A percentile compares a stretch with the other conserved stretches of the same genome.
phyloP scores from a whole-genome alignment of 495 filamentous ascomycete species.

The Delitschia confertaspora region DNA sequence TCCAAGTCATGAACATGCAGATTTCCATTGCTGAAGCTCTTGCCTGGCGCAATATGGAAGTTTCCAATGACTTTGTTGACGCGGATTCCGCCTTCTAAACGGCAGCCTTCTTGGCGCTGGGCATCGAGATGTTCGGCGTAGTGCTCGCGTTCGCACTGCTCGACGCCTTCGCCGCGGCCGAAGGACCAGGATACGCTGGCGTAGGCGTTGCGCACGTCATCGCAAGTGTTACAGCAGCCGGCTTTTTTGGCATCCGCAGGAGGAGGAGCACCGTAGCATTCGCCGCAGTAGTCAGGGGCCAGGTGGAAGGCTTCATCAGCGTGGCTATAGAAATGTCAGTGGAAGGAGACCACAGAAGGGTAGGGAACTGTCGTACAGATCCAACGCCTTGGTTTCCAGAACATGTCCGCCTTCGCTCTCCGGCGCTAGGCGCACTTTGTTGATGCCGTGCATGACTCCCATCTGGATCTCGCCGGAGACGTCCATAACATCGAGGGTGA shows the following conservation, averaged over 20 bases:
- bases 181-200: constrained; percentile 84
- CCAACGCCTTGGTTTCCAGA: constrained; percentile 62
- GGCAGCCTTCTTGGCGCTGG: constrained; percentile 85
- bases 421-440: constrained; percentile 71
- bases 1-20: constrained; percentile 96
- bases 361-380: constrained; percentile 49
- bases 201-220: constrained; percentile 92
- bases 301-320: constrained; percentile 61
- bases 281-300: constrained; percentile 84
- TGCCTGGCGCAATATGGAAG: constrained; percentile 95
- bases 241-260: constrained; percentile 59
- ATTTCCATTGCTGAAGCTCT: constrained; percentile 86
- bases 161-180: constrained; percentile 80
- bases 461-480: constrained; percentile 93
- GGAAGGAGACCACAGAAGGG: not conserved
- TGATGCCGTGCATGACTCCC: constrained; percentile 84
- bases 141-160: constrained; percentile 92
- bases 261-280: constrained; percentile 76
- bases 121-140: constrained; percentile 78
- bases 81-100: constrained; percentile 82
- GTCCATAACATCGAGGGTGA: constrained; percentile 98
- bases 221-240: constrained; percentile 94
- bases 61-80: constrained; percentile 99
- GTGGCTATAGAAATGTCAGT: constrained; percentile 41
- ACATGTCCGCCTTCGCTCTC: constrained; percentile 65